A percentile compares a stretch with the other conserved stretches of the same genome.
Conservation (phyloP, 2,329 filamentous ascomycete genomes). For the Fusarium staphyleae region DNA sequence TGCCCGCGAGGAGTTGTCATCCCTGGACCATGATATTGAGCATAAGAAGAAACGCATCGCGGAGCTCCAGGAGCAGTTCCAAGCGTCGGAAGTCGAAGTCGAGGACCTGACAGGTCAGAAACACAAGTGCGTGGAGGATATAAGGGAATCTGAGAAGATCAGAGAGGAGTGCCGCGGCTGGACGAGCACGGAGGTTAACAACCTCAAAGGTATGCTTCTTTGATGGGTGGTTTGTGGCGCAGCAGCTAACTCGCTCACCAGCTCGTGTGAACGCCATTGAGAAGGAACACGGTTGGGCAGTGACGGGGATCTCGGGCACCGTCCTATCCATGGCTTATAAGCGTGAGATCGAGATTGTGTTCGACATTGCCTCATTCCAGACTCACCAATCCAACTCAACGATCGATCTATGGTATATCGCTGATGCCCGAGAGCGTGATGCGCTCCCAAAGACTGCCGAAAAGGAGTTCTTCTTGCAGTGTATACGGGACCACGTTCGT, state of each 20-base stretch:
- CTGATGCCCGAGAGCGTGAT: constrained; percentile 61
- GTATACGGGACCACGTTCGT: constrained; percentile 72
- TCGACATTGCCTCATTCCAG: constrained; percentile 70
- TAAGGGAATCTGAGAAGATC: constrained; percentile 80
- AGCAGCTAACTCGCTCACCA: constrained; percentile 53
- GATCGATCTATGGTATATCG: constrained; percentile 76
- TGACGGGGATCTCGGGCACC: constrained; percentile 68
- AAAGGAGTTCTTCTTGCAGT: constrained; percentile 77
- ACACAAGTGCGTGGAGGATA: constrained; percentile 73
- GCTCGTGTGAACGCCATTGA: constrained; percentile 72
- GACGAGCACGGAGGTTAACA: constrained; percentile 80
- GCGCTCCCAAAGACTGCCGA: constrained; percentile 66
- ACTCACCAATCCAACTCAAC: constrained; percentile 54
- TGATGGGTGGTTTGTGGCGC: background rate
- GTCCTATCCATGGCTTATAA: constrained; percentile 77
- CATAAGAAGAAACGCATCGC: constrained; percentile 72
- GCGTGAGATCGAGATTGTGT: constrained; percentile 75
- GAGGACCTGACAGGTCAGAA: constrained; percentile 71
- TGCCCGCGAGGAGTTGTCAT: constrained; percentile 72
- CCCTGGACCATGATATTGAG: constrained; percentile 72
- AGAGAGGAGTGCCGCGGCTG: constrained; percentile 90
- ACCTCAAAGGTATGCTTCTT: constrained; percentile 70
- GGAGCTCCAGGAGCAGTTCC: constrained; percentile 70
- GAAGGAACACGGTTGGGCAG: constrained; percentile 72
- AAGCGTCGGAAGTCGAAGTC: constrained; percentile 71